phyloP scores from a whole-genome alignment of 345 rosid genomes.

The Murraya koenigii region DNA sequence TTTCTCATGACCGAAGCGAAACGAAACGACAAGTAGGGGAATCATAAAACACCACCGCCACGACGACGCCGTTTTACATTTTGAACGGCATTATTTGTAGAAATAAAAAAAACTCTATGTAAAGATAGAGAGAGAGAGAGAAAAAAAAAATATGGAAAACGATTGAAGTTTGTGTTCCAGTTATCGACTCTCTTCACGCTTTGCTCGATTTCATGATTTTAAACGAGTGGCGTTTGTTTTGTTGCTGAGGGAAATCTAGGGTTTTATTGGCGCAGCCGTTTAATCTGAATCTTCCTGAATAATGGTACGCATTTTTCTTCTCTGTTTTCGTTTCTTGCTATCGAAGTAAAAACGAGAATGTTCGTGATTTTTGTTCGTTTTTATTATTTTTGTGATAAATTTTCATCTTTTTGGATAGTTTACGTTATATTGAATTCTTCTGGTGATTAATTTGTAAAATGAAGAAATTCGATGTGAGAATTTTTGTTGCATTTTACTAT shows the following conservation, averaged over 20 bases:
- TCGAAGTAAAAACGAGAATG: background rate
- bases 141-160: background rate
- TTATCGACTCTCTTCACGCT: background rate
- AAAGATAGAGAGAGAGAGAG: background rate
- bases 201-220: slow-evolving; percentile 13
- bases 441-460: background rate
- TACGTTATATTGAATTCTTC: background rate
- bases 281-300: slow-evolving; percentile 27
- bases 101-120: background rate
- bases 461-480: background rate
- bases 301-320: slow-evolving; percentile 28
- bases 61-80: background rate
- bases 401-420: background rate
- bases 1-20: too few species aligned
- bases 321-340: slow-evolving; percentile 1
- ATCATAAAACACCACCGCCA: background rate
- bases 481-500: background rate
- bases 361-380: background rate
- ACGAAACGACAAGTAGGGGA: background rate
- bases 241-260: slow-evolving; percentile 20
- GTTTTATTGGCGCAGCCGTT: slow-evolving; percentile 23
- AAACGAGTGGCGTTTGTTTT: slow-evolving; percentile 6
- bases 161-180: background rate
- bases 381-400: background rate
- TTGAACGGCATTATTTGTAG: too few species aligned